Conservation (phyloP, 2,329 filamentous ascomycete species). For the Ilyonectria robusta region DNA sequence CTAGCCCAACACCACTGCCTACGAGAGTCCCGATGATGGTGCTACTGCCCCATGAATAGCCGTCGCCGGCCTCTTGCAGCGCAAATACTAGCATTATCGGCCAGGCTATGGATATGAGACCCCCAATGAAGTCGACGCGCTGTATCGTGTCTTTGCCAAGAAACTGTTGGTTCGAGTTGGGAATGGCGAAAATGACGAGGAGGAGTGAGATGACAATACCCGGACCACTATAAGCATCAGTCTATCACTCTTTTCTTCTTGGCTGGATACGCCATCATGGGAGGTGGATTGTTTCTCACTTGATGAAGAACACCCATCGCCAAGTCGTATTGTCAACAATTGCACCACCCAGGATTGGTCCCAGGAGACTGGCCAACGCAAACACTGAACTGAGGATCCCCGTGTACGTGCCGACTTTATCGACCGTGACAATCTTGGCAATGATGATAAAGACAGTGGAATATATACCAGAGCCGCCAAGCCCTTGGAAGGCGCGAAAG, state of each 20-base stretch:
- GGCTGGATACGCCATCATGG: not conserved
- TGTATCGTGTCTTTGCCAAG: slow-evolving; percentile 19
- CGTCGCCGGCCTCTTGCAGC: slow-evolving; percentile 13
- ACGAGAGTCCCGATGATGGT: slow-evolving; percentile 21
- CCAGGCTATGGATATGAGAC: slow-evolving; percentile 17
- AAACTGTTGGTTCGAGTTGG: not conserved
- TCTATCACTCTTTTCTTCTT: not conserved
- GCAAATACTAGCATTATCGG: slow-evolving; percentile 20
- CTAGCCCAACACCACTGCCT: slow-evolving; percentile 4
- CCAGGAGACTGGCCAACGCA: slow-evolving; percentile 19
- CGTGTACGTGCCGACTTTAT: slow-evolving; percentile 18
- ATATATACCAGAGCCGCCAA: slow-evolving; percentile 26
- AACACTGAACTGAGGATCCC: slow-evolving; percentile 21
- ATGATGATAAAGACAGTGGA: slow-evolving; percentile 17
- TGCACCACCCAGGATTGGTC: slow-evolving; percentile 13
- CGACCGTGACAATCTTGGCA: slow-evolving; percentile 16
- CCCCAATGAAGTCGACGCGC: slow-evolving; percentile 15
- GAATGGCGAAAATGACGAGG: not conserved
- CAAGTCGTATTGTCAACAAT: slow-evolving; percentile 19
- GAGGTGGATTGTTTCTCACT: not conserved
- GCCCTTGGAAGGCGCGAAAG: slow-evolving; percentile 19
- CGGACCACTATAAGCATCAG: not conserved
- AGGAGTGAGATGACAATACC: not conserved
- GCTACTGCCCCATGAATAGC: slow-evolving; percentile 16
- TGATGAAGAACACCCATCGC: slow-evolving; percentile 20